phyloP scores from a whole-genome alignment of 306 rosid genomes.

The Lablab purpureus region DNA sequence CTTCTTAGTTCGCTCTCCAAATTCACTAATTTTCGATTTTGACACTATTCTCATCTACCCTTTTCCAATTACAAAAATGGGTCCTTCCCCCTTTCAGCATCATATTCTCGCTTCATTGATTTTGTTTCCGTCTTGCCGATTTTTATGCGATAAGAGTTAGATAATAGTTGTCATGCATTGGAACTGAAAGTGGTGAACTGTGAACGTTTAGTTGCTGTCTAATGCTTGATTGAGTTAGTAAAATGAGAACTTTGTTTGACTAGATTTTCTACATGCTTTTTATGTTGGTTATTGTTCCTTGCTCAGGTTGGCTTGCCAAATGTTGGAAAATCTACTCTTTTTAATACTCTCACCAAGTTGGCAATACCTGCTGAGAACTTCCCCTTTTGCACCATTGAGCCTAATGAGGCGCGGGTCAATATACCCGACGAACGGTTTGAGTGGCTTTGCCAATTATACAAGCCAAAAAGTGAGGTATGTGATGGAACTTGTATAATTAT shows the following conservation, averaged over 20 bases:
- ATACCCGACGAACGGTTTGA: slow-evolving; percentile 96
- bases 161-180: slow-evolving; percentile 3
- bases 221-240: slow-evolving; percentile 6
- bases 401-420: slow-evolving; percentile 94
- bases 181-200: slow-evolving; percentile 33
- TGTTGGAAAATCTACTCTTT: slow-evolving; percentile 98
- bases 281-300: slow-evolving; percentile 38
- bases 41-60: slow-evolving; percentile 1
- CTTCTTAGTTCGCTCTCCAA: neutral
- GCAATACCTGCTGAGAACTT: slow-evolving; percentile 97
- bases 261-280: neutral
- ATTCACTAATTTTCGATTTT: slow-evolving; percentile 42
- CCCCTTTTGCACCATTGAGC: slow-evolving; percentile 99
- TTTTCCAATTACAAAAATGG: slow-evolving; percentile 25
- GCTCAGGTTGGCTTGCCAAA: slow-evolving; percentile 97
- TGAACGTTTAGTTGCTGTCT: neutral
- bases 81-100: neutral
- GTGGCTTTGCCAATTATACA: slow-evolving; percentile 91
- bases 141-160: slow-evolving; percentile 17
- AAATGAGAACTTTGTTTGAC: neutral
- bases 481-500: slow-evolving; percentile 26
- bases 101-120: neutral
- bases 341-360: slow-evolving; percentile 91
- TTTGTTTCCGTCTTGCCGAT: slow-evolving; percentile 4
- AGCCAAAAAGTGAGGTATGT: slow-evolving; percentile 95